Conservation (phyloP, 1,284 basidiomycete species). For the Cystobasidium sp. region DNA sequence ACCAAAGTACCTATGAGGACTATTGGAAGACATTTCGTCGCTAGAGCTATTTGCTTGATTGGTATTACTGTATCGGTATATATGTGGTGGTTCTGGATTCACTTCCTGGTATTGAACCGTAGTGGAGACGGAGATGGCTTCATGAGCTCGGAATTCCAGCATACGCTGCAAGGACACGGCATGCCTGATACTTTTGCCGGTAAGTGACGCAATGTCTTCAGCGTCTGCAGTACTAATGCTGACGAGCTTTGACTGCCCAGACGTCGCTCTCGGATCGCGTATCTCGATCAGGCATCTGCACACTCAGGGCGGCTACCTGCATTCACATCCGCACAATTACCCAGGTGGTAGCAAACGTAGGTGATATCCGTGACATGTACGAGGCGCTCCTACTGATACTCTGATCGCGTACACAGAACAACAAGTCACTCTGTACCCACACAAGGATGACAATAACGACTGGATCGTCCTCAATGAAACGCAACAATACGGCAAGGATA, state of each 20-base stretch:
- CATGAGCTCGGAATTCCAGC: slow-evolving; percentile 98
- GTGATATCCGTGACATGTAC: neutral
- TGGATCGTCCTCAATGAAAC: slow-evolving; percentile 73
- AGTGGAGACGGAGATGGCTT: slow-evolving; percentile 97
- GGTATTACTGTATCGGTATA: slow-evolving; percentile 83
- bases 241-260: slow-evolving; percentile 58
- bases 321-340: slow-evolving; percentile 89
- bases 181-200: slow-evolving; percentile 92
- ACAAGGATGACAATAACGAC: slow-evolving; percentile 87
- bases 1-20: slow-evolving; percentile 73
- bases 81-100: slow-evolving; percentile 92
- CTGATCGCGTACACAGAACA: slow-evolving; percentile 70
- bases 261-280: slow-evolving; percentile 82
- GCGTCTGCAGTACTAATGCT: neutral
- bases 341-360: slow-evolving; percentile 62
- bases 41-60: slow-evolving; percentile 87
- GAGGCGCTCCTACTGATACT: slow-evolving; percentile 69
- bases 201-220: slow-evolving; percentile 56
- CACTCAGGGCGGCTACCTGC: slow-evolving; percentile 96
- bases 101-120: slow-evolving; percentile 84
- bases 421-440: slow-evolving; percentile 97
- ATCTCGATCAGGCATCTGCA: slow-evolving; percentile 87
- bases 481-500: slow-evolving; percentile 65
- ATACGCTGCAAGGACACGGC: slow-evolving; percentile 84
- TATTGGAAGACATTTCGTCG: slow-evolving; percentile 82